Evolutionary conservation across 2,329 filamentous ascomycete genomes (phyloP).

Genomic region (Colletotrichum neosansevieriae): DNA sequence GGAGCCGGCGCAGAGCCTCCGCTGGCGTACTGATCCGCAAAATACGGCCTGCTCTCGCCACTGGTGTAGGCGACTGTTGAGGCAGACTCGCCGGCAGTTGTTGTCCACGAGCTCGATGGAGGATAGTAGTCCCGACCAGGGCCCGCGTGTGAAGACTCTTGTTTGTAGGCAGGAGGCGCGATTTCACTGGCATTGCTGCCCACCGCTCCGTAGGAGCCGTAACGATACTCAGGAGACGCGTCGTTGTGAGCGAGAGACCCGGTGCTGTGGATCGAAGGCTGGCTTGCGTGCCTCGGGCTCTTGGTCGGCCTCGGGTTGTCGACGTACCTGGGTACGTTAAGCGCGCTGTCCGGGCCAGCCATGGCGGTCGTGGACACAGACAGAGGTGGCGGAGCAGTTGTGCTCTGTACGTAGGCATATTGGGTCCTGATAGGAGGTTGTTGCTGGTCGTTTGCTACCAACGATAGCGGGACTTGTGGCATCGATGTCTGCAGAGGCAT

Average conservation of each 20-base stretch:
- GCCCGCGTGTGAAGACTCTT: constrained; percentile 47
- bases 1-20: constrained; percentile 48
- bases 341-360: constrained; percentile 55
- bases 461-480: constrained; percentile 65
- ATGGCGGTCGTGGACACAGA: constrained; percentile 56
- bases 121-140: constrained; percentile 66
- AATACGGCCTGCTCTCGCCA: constrained; percentile 62
- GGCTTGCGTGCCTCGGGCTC: constrained; percentile 66
- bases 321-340: constrained; percentile 69
- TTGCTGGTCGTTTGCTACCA: constrained; percentile 62
- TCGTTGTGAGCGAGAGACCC: constrained; percentile 63
- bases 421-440: constrained; percentile 63
- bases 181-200: constrained; percentile 50
- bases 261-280: constrained; percentile 65
- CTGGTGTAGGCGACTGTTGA: constrained; percentile 60
- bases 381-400: constrained; percentile 63
- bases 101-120: constrained; percentile 63
- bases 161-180: constrained; percentile 47
- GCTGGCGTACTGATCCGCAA: constrained; percentile 62
- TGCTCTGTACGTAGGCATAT: constrained; percentile 66
- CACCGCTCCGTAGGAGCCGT: constrained; percentile 58
- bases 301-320: constrained; percentile 69
- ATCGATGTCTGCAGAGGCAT: constrained; percentile 66
- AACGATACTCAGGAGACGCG: constrained; percentile 67
- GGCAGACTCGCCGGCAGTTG: constrained; percentile 60